These are phyloP conservation scores for Thalassiosira ordinaria DNA, from an alignment of 352 stramenopile species.

Conservation along the genomic window DNA sequence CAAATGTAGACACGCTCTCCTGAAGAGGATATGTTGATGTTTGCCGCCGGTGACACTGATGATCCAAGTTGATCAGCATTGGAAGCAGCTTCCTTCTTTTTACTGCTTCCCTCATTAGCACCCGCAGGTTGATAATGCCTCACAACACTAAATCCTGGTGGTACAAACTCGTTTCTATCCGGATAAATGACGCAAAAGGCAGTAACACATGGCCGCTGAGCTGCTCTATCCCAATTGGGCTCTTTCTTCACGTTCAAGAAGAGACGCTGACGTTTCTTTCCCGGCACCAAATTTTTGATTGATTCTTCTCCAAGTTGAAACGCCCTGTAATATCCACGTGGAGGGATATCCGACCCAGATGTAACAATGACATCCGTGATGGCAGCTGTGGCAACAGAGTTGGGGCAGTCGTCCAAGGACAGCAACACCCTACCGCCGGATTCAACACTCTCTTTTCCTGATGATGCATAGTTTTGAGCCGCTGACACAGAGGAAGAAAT, in stretches of 20 bases:
- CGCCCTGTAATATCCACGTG: constrained; percentile 80
- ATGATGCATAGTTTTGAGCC: constrained; percentile 24
- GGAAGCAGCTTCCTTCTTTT: constrained; percentile 23
- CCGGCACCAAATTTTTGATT: constrained; percentile 41
- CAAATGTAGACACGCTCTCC: constrained; percentile 86
- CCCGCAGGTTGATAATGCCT: constrained; percentile 45
- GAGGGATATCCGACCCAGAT: constrained; percentile 58
- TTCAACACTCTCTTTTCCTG: constrained; percentile 47
- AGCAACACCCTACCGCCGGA: constrained; percentile 61
- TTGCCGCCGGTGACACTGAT: constrained; percentile 49
- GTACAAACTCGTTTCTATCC: constrained; percentile 83
- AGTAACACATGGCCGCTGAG: constrained; percentile 83
- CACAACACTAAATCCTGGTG: constrained; percentile 86
- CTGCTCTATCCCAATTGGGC: constrained; percentile 82
- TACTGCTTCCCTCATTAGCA: constrained; percentile 23
- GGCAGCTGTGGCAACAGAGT: constrained; percentile 64
- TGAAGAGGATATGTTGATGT: constrained; percentile 72
- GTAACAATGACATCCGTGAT: constrained; percentile 83
- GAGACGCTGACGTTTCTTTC: constrained; percentile 38
- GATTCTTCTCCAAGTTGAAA: constrained; percentile 69
- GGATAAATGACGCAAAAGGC: constrained; percentile 83
- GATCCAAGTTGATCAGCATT: constrained; percentile 27
- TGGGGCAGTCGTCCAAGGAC: constrained; percentile 45
- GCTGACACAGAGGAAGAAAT: constrained; percentile 34
- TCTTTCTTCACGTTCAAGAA: constrained; percentile 85